phyloP scores from a whole-genome alignment of 129 eudicot species.

The Glebionis coronaria region DNA sequence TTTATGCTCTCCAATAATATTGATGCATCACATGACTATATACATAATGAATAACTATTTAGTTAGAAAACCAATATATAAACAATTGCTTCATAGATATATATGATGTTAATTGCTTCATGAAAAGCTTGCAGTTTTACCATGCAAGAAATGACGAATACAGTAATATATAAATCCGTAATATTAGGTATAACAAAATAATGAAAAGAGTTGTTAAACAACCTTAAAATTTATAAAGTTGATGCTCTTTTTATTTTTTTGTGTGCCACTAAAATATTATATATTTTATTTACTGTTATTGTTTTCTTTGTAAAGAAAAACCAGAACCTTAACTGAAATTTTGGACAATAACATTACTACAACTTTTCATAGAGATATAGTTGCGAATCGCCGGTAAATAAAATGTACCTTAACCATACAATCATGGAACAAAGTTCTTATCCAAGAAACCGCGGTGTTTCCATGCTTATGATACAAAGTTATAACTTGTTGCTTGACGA shows the following conservation, averaged over 20 bases:
- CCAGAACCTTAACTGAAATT: background rate
- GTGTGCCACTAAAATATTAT: too few relatives aligned
- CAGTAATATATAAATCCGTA: background rate
- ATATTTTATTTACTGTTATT: too few relatives aligned
- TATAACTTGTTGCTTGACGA: constrained; percentile 57
- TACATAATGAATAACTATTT: background rate
- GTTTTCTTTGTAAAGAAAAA: too few relatives aligned
- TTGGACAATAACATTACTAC: background rate
- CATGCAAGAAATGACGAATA: constrained; percentile 10
- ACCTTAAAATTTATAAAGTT: too few relatives aligned
- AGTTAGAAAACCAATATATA: background rate
- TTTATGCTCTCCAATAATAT: constrained; percentile 50
- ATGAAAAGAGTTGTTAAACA: too few relatives aligned
- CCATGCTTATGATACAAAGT: constrained; percentile 61
- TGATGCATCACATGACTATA: constrained; percentile 91
- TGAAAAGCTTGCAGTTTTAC: constrained; percentile 1
- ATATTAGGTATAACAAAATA: background rate
- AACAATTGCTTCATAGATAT: background rate
- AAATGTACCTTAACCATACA: constrained; percentile 66
- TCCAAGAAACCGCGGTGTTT: constrained; percentile 92
- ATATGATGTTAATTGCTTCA: background rate
- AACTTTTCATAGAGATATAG: background rate
- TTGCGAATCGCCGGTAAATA: background rate
- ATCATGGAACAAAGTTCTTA: constrained; percentile 86
- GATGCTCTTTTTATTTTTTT: too few relatives aligned